Evolutionary conservation across 495 filamentous ascomycete genomes (phyloP), one percentile per base, ranked within the genome.

Genomic region (Penicillium taxi): DNA sequence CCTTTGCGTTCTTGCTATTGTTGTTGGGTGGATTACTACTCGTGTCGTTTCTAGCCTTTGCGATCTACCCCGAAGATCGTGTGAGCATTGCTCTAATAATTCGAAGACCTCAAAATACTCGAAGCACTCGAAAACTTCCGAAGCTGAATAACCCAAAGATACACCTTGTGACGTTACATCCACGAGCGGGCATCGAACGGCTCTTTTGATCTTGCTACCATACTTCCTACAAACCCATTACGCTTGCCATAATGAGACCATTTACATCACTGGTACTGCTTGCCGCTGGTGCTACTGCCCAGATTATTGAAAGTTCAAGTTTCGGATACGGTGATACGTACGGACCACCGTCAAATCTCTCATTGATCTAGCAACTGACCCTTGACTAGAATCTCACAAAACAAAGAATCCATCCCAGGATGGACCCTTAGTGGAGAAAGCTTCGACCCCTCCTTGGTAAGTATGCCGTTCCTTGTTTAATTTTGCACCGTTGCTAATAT

Each of bases 251-350:
- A 18, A 72, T 74, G 67, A 63, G 53, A 50, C 41, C 59, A 13
- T 44, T 56, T 23, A 41, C 52, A 42, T 56, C 56, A 15, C 30
- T 70, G 22, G 56, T 63, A 20, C 61, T 78, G 22, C 61, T 80
- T 40, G 70, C 73, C 33, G 59, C 73, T 47, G 60, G 69, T 21
- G 76, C 74, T 23, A 64, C 67, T 20, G 78, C 79, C 23, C 74
- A 82, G 46, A 64, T 80, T 8, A 65, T 80, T 45, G 73, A 81
- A 35, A 80, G 62, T 61, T 79, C 70, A 18, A 89, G 83, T 55
- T 95, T 95, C 55, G 87, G 87, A 13, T 75, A 82, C 49, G 73
- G 73, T 35, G 61, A 65, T 32, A 79, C 71, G 81, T 84, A 66
- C 39, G 69, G 50, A 17, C 6, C 21, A 7, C 7, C 25, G 28